Conservation (phyloP, 306 rosid species). For the Arachis stenosperma region DNA sequence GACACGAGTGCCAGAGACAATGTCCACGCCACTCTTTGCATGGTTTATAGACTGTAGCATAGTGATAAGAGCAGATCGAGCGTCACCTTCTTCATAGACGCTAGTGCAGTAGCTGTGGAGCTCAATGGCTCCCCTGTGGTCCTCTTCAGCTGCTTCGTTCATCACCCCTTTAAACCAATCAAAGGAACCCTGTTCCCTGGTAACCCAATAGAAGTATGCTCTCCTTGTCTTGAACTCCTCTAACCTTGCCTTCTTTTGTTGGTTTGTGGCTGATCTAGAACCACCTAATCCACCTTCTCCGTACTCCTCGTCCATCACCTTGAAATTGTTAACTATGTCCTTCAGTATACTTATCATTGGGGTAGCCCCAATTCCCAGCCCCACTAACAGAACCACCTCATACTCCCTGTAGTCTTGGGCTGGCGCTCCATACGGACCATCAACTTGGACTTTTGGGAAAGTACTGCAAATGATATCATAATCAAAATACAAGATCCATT, state of each 20-base stretch:
- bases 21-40: slow-evolving; percentile 65
- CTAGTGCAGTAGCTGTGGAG: slow-evolving; percentile 77
- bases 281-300: slow-evolving; percentile 17
- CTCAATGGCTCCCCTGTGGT: slow-evolving; percentile 57
- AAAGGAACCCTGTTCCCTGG: slow-evolving; percentile 71
- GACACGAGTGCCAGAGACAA: slow-evolving; percentile 72
- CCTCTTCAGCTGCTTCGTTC: slow-evolving; percentile 69
- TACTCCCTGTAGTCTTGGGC: slow-evolving; percentile 71
- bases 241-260: slow-evolving; percentile 23
- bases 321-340: slow-evolving; percentile 61
- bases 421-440: slow-evolving; percentile 81
- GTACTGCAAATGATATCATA: slow-evolving; percentile 32
- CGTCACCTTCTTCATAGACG: slow-evolving; percentile 73
- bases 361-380: slow-evolving; percentile 78
- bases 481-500: neutral
- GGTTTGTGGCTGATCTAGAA: slow-evolving; percentile 16
- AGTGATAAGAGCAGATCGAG: slow-evolving; percentile 75
- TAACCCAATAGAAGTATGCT: slow-evolving; percentile 76
- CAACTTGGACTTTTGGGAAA: slow-evolving; percentile 58
- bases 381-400: slow-evolving; percentile 70
- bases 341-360: slow-evolving; percentile 78
- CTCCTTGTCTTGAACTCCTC: slow-evolving; percentile 53
- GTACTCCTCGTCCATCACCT: slow-evolving; percentile 58
- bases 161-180: slow-evolving; percentile 73
- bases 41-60: slow-evolving; percentile 67